Evolutionary conservation across 805 yeast genomes (phyloP).

Genomic region (Pichia rugopelliculosa): DNA sequence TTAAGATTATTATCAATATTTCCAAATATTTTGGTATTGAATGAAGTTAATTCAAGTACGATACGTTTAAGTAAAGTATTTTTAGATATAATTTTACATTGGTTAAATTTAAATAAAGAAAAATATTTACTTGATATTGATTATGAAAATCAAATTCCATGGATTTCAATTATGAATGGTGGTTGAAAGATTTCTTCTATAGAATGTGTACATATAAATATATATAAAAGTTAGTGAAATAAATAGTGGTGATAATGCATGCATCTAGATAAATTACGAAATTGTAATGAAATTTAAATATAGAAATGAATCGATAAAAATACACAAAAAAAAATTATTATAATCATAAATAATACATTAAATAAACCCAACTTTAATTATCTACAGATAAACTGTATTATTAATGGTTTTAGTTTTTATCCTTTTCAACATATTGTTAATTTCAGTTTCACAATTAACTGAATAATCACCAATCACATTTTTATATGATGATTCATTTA

Average conservation of each 20-base stretch:
- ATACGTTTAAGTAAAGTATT: slow-evolving; percentile 47
- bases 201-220: background rate
- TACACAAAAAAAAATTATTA: background rate
- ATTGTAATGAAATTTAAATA: too few relatives aligned
- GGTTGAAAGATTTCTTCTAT: background rate
- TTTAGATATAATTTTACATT: slow-evolving; percentile 47
- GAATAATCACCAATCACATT: slow-evolving; percentile 3
- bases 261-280: too few relatives aligned
- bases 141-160: slow-evolving; percentile 46
- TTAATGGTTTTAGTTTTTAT: slow-evolving; percentile 15
- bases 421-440: slow-evolving; percentile 10
- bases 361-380: background rate
- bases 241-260: too few relatives aligned
- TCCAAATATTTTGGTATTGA: slow-evolving; percentile 76
- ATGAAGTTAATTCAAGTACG: slow-evolving; percentile 75
- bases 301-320: too few relatives aligned
- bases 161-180: slow-evolving; percentile 12
- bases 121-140: slow-evolving; percentile 28
- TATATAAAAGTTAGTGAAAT: background rate
- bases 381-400: slow-evolving; percentile 13
- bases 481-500: background rate
- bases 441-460: slow-evolving; percentile 6
- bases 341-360: too few relatives aligned
- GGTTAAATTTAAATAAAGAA: slow-evolving; percentile 38
- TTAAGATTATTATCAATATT: slow-evolving; percentile 67